Evolutionary conservation across 78 protist genomes (phyloP).

Genomic region (Parvularia atlantis): DNA sequence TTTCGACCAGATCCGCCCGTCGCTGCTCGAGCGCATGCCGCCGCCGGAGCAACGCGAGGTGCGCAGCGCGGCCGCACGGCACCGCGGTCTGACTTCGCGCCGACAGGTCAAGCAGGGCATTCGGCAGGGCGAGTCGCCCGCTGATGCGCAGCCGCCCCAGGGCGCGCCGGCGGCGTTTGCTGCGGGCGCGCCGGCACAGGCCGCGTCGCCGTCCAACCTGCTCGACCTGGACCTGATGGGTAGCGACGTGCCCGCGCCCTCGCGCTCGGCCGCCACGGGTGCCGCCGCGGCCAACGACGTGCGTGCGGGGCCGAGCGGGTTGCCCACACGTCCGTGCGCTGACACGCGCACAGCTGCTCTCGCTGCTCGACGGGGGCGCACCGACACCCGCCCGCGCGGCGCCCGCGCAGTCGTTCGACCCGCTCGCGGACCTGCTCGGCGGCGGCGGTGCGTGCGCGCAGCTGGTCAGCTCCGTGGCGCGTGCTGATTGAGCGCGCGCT

Average conservation of each 20-base stretch:
- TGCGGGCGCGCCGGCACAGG: not conserved
- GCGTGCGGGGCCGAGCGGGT: too few species aligned
- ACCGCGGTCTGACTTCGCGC: conserved; percentile 11
- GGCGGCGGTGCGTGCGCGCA: not conserved
- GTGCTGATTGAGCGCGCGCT: not conserved
- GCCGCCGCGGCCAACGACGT: too few species aligned
- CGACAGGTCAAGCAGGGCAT: conserved; percentile 33
- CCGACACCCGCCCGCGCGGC: not conserved
- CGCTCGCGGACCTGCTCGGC: not conserved
- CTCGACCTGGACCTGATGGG: too few species aligned
- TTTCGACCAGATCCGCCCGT: conserved; percentile 12
- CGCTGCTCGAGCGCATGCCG: conserved; percentile 43
- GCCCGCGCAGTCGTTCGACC: not conserved
- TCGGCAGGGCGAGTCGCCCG: not conserved
- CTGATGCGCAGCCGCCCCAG: conserved; percentile 18
- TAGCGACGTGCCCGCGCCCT: too few species aligned
- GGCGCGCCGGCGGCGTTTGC: not conserved
- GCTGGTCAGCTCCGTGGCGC: not conserved
- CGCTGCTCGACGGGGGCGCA: not conserved
- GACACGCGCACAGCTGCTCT: too few species aligned
- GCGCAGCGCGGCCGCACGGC: too few species aligned
- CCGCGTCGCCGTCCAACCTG: too few species aligned
- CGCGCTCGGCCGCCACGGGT: too few species aligned
- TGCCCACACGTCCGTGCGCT: too few species aligned
- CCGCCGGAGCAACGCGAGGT: not conserved